Conservation (phyloP, 2,329 filamentous ascomycete species). For the Didymella segeticola region DNA sequence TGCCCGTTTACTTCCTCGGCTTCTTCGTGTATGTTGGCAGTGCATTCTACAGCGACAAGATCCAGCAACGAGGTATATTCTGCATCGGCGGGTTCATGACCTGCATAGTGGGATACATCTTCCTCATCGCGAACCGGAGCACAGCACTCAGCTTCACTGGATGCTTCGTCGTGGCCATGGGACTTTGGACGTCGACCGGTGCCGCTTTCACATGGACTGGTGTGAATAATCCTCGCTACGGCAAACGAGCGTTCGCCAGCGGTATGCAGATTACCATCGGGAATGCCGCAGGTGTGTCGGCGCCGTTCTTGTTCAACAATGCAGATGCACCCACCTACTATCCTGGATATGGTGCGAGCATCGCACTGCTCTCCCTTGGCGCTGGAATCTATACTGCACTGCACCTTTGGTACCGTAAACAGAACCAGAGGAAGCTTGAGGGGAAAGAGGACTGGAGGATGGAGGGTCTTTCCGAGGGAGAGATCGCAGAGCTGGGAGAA, state of each 20-base stretch:
- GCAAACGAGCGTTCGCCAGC: conserved; percentile 38
- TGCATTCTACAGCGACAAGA: conserved; percentile 36
- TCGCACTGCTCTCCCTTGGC: conserved; percentile 27
- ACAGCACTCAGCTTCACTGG: conserved; percentile 32
- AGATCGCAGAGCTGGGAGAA: conserved; percentile 35
- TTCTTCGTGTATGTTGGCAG: conserved; percentile 31
- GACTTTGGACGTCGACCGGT: conserved; percentile 34
- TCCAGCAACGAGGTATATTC: conserved; percentile 37
- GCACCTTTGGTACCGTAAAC: conserved; percentile 29
- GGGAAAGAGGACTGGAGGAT: conserved; percentile 34
- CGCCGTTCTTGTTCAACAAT: conserved; percentile 33
- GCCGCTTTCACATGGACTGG: conserved; percentile 37
- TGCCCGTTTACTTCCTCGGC: conserved; percentile 40
- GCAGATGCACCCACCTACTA: conserved; percentile 22
- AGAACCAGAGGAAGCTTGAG: conserved; percentile 31
- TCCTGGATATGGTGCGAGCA: conserved; percentile 34
- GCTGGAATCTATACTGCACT: conserved; percentile 26
- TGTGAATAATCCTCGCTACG: conserved; percentile 40
- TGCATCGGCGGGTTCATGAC: conserved; percentile 39
- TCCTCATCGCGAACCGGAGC: conserved; percentile 39
- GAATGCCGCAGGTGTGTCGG: conserved; percentile 44
- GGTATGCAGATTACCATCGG: conserved; percentile 46
- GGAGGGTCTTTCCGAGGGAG: conserved; percentile 33
- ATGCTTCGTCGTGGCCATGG: conserved; percentile 40
- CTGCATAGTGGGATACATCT: conserved; percentile 58